Percentiles rank a stretch among this genome's conserved stretches.
Evolutionary conservation across 805 yeast genomes (phyloP).

Genomic region (Jamesozyma gamospora): DNA sequence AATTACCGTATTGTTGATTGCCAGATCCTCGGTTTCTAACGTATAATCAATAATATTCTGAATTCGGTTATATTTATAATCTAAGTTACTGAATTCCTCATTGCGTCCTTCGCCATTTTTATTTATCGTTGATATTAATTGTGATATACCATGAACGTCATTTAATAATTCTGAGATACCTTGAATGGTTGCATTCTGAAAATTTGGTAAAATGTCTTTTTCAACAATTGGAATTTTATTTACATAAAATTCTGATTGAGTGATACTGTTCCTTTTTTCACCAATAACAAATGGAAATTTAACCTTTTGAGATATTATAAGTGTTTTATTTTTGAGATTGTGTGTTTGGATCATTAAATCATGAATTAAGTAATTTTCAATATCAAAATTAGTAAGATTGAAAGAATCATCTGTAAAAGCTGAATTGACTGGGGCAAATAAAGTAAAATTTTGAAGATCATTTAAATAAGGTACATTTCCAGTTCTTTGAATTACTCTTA

Average conservation of each 20-base stretch:
- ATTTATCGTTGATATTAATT: neutral
- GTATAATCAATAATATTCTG: neutral
- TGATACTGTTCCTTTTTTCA: constrained; percentile 5
- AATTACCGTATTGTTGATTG: constrained; percentile 33
- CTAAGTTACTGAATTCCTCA: neutral
- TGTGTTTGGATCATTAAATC: constrained; percentile 29
- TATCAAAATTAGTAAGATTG: constrained; percentile 8
- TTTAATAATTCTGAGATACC: constrained; percentile 44
- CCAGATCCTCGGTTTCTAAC: neutral
- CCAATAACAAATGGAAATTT: constrained; percentile 14
- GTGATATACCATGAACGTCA: constrained; percentile 17
- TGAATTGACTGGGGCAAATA: constrained; percentile 73
- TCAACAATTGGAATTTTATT: constrained; percentile 38
- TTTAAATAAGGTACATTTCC: constrained; percentile 58
- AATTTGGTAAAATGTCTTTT: constrained; percentile 46
- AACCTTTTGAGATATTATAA: constrained; percentile 8
- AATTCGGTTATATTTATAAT: neutral
- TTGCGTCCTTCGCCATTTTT: neutral
- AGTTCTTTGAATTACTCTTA: constrained; percentile 49
- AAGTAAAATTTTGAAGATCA: constrained; percentile 49
- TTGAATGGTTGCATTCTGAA: constrained; percentile 58
- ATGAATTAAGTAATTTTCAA: constrained; percentile 24
- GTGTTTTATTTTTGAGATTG: constrained; percentile 8
- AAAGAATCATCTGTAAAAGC: constrained; percentile 41
- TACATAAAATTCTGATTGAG: constrained; percentile 4